These are phyloP conservation scores for Sisymbrium altissimum DNA, from an alignment of 345 rosid species.

Conservation along the genomic window DNA sequence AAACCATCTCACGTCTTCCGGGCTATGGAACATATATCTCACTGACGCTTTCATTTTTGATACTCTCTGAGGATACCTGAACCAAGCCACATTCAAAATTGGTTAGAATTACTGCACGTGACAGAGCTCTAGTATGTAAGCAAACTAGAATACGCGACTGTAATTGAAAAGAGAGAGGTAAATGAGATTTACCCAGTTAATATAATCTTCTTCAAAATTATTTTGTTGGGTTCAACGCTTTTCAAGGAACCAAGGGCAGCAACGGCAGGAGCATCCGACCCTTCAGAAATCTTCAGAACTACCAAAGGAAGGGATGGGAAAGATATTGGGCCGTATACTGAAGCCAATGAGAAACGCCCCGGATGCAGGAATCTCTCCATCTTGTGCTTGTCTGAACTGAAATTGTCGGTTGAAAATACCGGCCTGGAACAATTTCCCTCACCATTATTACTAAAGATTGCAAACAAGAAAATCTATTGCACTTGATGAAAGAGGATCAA, in stretches of 20 bases:
- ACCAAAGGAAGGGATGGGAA: slow-evolving; percentile 85
- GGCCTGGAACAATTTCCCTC: slow-evolving; percentile 51
- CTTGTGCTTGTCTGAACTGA: slow-evolving; percentile 85
- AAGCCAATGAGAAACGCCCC: slow-evolving; percentile 73
- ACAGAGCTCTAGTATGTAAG: not conserved
- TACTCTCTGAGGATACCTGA: slow-evolving; percentile 92
- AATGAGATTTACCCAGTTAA: slow-evolving; percentile 68
- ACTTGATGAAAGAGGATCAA: slow-evolving; percentile 3
- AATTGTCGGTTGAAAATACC: slow-evolving; percentile 70
- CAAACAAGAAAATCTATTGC: not conserved
- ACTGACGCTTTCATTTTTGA: slow-evolving; percentile 82
- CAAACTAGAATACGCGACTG: not conserved
- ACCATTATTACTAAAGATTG: not conserved
- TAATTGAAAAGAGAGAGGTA: not conserved
- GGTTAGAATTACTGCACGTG: not conserved
- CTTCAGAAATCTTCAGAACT: slow-evolving; percentile 56
- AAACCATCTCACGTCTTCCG: slow-evolving; percentile 97
- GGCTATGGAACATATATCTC: slow-evolving; percentile 85
- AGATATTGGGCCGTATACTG: slow-evolving; percentile 80
- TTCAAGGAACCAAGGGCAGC: slow-evolving; percentile 93
- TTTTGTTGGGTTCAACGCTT: slow-evolving; percentile 76
- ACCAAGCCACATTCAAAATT: slow-evolving; percentile 6
- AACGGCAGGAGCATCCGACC: slow-evolving; percentile 47
- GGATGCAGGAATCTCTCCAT: slow-evolving; percentile 97
- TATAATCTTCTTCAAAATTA: slow-evolving; percentile 78